These are phyloP conservation scores for Emergomyces orientalis DNA, from an alignment of 2,329 filamentous ascomycete genomes.

Conservation along the genomic window DNA sequence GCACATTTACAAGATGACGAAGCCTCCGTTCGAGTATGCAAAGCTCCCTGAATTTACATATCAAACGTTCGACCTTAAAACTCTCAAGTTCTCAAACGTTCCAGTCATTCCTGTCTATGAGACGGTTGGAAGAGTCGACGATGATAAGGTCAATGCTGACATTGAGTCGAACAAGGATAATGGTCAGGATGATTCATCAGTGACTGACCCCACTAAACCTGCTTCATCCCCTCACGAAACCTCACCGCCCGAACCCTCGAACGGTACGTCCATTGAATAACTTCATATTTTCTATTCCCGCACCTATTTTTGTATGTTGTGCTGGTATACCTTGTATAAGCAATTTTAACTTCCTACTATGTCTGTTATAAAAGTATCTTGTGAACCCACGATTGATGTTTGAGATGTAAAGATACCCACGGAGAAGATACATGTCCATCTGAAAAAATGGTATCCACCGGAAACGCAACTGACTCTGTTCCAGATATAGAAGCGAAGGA, in stretches of 20 bases:
- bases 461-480: conserved; percentile 9
- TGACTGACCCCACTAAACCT: conserved; percentile 10
- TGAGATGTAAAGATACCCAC: conserved; percentile 1
- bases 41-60: conserved; percentile 35
- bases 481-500: conserved; percentile 5
- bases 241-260: conserved; percentile 6
- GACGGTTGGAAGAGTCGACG: conserved; percentile 27
- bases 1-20: conserved; percentile 30
- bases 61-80: conserved; percentile 34
- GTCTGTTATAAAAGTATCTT: not conserved
- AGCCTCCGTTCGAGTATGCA: conserved; percentile 34
- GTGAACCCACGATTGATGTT: not conserved
- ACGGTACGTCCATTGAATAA: conserved; percentile 4
- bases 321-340: not conserved
- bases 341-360: not conserved
- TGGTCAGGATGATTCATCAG: conserved; percentile 17
- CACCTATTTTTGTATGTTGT: not conserved
- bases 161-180: conserved; percentile 25
- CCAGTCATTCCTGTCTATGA: conserved; percentile 26
- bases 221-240: conserved; percentile 2
- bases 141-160: conserved; percentile 31
- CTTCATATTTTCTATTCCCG: not conserved
- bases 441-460: not conserved
- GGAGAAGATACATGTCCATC: not conserved
- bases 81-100: conserved; percentile 30